phyloP scores from a whole-genome alignment of 2,329 filamentous ascomycete genomes.

The Magnaporthiopsis incrustans region DNA sequence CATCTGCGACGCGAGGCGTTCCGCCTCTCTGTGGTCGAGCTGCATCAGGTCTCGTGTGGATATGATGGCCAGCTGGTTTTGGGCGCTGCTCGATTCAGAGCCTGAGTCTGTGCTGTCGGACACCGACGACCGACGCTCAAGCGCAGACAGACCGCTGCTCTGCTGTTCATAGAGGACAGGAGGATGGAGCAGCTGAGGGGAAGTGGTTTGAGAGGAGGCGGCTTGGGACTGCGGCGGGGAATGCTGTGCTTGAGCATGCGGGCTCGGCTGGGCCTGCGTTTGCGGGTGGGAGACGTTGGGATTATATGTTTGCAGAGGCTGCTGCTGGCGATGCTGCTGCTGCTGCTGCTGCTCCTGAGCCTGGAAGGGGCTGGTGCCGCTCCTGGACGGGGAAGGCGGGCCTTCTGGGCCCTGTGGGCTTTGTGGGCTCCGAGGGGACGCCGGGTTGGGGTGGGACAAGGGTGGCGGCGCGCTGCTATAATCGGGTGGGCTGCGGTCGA shows the following conservation, averaged over 20 bases:
- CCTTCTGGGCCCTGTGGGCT: not conserved
- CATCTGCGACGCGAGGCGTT: conserved; percentile 32
- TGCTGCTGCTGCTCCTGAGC: not conserved
- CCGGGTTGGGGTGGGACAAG: not conserved
- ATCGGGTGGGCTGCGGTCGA: conserved; percentile 18
- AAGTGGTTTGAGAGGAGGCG: not conserved
- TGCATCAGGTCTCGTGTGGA: conserved; percentile 46
- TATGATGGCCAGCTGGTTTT: conserved; percentile 36
- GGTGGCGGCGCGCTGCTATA: conserved; percentile 5
- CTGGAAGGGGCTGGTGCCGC: conserved; percentile 2
- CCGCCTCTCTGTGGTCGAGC: conserved; percentile 30
- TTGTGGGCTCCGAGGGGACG: not conserved
- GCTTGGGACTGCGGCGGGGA: not conserved
- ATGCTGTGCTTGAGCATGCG: not conserved
- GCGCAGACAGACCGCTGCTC: not conserved
- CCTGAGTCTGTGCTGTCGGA: conserved; percentile 20
- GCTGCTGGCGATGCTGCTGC: not conserved
- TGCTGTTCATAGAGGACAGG: not conserved
- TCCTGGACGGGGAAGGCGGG: conserved; percentile 2
- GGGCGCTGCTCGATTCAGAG: conserved; percentile 25
- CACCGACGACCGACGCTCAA: conserved; percentile 18
- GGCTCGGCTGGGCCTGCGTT: not conserved
- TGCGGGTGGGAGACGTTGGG: conserved; percentile 1
- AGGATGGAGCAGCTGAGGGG: not conserved
- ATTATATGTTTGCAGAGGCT: conserved; percentile 1